Percentiles rank a stretch among this genome's conserved stretches.
Evolutionary conservation across 2,329 filamentous ascomycete genomes (phyloP).

Genomic region (Cylindrodendrum hubeiense): DNA sequence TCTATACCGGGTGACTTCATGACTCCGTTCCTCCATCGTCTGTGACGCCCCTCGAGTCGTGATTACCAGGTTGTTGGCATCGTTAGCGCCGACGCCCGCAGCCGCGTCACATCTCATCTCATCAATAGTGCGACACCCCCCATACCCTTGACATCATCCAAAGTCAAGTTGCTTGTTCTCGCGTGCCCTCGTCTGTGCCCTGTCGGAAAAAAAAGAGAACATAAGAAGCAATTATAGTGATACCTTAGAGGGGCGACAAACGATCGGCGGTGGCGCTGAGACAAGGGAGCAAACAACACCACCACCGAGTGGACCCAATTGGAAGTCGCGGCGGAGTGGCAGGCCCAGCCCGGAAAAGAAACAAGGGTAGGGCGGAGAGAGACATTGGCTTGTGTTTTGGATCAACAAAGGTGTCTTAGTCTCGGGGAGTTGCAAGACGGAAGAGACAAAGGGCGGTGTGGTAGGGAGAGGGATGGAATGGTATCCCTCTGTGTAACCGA

Average conservation of each 20-base stretch:
- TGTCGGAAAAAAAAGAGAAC: background rate
- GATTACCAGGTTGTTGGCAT: background rate
- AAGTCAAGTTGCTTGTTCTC: background rate
- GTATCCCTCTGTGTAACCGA: background rate
- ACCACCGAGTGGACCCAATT: background rate
- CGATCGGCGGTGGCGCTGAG: background rate
- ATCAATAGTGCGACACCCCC: background rate
- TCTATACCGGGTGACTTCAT: background rate
- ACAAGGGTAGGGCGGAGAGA: background rate
- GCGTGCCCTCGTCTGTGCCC: background rate
- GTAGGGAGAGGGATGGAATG: background rate
- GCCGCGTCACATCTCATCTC: background rate
- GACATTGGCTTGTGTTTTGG: slow-evolving; percentile 6
- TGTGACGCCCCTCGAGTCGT: background rate
- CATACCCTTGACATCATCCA: background rate
- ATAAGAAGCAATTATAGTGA: background rate
- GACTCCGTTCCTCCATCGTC: background rate
- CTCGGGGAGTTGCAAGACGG: background rate
- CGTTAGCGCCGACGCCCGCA: background rate
- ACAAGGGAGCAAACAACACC: background rate
- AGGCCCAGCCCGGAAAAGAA: background rate
- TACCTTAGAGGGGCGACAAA: background rate
- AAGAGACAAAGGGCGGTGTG: slow-evolving; percentile 17
- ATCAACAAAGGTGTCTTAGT: background rate
- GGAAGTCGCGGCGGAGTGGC: background rate